A percentile compares a stretch with the other conserved stretches of the same genome.
These are phyloP conservation scores for Pyronema omphalodes DNA, from an alignment of 495 filamentous ascomycete species.

Conservation along the genomic window DNA sequence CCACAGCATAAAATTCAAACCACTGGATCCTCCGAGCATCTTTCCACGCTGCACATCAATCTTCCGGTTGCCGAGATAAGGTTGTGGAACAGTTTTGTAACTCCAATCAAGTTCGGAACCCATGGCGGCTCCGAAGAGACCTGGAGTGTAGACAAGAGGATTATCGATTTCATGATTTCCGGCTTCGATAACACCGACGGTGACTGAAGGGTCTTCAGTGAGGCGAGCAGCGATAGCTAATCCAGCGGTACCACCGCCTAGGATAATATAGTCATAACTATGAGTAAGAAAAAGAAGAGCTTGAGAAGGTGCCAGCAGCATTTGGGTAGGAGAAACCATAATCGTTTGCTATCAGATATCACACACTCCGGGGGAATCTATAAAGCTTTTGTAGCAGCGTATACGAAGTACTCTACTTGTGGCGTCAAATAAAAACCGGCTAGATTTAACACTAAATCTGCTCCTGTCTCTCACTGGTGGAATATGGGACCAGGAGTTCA, in stretches of 20 bases:
- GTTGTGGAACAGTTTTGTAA: slow-evolving; percentile 16
- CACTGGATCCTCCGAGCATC: slow-evolving; percentile 34
- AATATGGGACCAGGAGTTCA: no score
- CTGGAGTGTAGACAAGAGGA: slow-evolving; percentile 10
- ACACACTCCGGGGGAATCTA: no score
- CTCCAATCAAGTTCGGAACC: slow-evolving; percentile 10
- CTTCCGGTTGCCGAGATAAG: slow-evolving; percentile 24
- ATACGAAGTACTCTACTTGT: no score
- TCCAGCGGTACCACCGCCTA: slow-evolving; percentile 2
- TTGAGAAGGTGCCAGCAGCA: neutral
- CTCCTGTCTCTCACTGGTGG: no score
- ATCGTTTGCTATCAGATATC: no score
- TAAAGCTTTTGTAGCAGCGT: no score
- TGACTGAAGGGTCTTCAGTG: neutral
- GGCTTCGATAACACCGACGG: slow-evolving; percentile 4
- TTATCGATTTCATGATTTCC: slow-evolving; percentile 8
- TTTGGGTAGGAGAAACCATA: neutral
- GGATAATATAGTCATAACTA: slow-evolving; percentile 1
- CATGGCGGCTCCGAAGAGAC: slow-evolving; percentile 16
- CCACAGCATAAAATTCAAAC: slow-evolving; percentile 33
- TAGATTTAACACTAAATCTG: no score
- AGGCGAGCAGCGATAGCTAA: neutral
- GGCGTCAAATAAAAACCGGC: no score
- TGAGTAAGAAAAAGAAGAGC: neutral
- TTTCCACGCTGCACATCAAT: slow-evolving; percentile 31